Base-by-base conservation (phyloP, 2,329 filamentous ascomycete species). In the Aspergillus sp. region DNA sequence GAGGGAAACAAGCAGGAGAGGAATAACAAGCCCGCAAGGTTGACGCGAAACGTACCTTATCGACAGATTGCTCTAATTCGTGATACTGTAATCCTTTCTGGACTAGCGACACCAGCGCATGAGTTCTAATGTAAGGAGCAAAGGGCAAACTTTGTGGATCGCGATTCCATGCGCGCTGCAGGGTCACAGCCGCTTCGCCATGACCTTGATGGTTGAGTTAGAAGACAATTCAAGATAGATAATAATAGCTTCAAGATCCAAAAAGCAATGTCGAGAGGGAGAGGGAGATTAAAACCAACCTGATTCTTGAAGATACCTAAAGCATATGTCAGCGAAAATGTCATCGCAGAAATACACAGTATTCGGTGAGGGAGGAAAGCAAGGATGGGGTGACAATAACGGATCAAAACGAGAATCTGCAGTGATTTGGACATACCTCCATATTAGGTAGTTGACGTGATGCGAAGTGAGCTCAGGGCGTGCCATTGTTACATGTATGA, bases 371-470 rank as follows among this genome's bases (percentile, higher is more conserved):
- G 36, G 10, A 32, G 26, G 26, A 51, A 22, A 18, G 46, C 9
- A n/a, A 67, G 60, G 49, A 57, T 50, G 47, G 29, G 26, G 26
- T 46, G 59, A 46, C 29, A 50, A 26, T 60, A 36, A 26, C 53
- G 56, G 52, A 26, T 49, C 46, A 24, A 16, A 32, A 24, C 12
- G 53, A 49, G 53, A 49, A 54, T 57, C 51, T 18, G 32, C 42
- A 26, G 59, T 49, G 56, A 10, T 52, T 18, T 54, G 56, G 24
- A 75, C 80, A 58, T 82, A 88, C 81, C 86, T 85, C 82, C 86
- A 87, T 75, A 89, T 86, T 71, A 89, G 78, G 77, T 88, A 88
- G 77, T 89, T 89, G 72, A 89, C 82, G 73, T 88, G 85, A 78
- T 88, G 80, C 69, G 75, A 78, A 63, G 76, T 78, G 57, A 78